Evolutionary conservation across 1,284 basidiomycete genomes (phyloP), one percentile per base, ranked within the genome.

Genomic region (Schizophyllum commune): DNA sequence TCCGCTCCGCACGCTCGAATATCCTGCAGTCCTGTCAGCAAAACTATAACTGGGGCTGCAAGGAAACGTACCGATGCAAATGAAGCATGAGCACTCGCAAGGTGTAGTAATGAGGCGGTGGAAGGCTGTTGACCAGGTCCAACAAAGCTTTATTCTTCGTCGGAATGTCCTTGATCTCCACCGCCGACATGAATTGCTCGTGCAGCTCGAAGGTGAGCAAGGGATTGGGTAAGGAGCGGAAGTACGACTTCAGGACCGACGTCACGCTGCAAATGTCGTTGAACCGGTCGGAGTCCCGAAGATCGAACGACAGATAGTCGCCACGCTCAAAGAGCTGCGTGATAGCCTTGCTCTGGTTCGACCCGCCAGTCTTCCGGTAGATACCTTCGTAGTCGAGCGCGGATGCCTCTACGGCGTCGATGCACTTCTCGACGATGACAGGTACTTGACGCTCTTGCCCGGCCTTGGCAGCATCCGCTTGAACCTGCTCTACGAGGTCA

Each of bases 191-290:
- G 71, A 98, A 96, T 68, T 88, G 85, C 67, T 97, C 94, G 68
- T 99, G 96, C 21, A 98, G 81, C 62, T 91, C 89, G 70, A 88
- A 93, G 0, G 97, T 98, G 64, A 98, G 78, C 52, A 99, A 78
- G 1, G 97, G 97, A 62, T 90, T 83, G 1, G 96, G 96, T 47
- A 99, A 77, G 55, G 87, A 83, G 55, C 96, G 87, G 84, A 99
- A 94, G 77, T 98, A 99, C 53, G 90, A 93, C 81, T 99, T 99
- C 68, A 99, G 82, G 52, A 97, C 96, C 20, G 94, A 96, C 0
- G 97, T 99, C 68, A 98, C 88, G 62, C 94, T 94, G 71, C 92
- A 95, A 61, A 99, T 93, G 72, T 99, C 97, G 77, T 97, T 98
- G 81, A 98, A 99, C 39, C 86, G 82, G 67, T 98, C 91, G 5